Evolutionary conservation across 2,329 filamentous ascomycete species (phyloP).

Genomic region (Apiospora koreana): DNA sequence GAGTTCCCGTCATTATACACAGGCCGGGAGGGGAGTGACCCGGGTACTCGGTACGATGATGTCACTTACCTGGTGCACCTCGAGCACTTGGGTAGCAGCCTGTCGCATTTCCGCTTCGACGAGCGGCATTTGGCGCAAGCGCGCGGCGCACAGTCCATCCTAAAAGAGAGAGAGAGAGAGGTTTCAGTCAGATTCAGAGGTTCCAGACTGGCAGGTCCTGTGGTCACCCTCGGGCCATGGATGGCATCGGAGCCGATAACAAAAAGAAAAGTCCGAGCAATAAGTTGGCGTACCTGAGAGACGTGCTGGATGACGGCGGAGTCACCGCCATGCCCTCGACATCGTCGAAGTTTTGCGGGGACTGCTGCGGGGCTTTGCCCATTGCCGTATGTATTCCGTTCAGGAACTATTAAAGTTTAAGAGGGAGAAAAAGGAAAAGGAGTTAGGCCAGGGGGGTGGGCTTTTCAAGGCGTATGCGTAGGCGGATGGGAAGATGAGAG

Average conservation of each 20-base stretch:
- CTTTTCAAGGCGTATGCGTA: neutral
- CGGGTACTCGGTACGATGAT: neutral
- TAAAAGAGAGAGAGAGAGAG: neutral
- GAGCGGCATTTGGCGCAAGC: conserved; percentile 11
- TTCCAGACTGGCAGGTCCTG: neutral
- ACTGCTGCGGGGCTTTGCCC: conserved; percentile 5
- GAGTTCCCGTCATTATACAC: neutral
- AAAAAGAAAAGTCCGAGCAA: neutral
- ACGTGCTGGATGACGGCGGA: neutral
- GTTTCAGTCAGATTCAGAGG: neutral
- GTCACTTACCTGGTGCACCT: conserved; percentile 4
- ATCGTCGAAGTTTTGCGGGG: conserved; percentile 5
- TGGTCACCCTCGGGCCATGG: neutral
- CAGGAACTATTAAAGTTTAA: neutral
- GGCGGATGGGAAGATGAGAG: neutral
- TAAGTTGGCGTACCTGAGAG: neutral
- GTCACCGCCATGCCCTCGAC: conserved; percentile 8
- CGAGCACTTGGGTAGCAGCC: conserved; percentile 9
- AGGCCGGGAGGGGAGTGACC: neutral
- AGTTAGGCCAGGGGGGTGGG: neutral
- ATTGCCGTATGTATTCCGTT: neutral
- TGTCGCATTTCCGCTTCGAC: conserved; percentile 11
- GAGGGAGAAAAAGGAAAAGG: neutral
- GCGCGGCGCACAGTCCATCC: conserved; percentile 8
- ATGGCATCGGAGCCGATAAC: neutral